Evolutionary conservation across 805 yeast species (phyloP).

Genomic region (Candida sakaeoensis): DNA sequence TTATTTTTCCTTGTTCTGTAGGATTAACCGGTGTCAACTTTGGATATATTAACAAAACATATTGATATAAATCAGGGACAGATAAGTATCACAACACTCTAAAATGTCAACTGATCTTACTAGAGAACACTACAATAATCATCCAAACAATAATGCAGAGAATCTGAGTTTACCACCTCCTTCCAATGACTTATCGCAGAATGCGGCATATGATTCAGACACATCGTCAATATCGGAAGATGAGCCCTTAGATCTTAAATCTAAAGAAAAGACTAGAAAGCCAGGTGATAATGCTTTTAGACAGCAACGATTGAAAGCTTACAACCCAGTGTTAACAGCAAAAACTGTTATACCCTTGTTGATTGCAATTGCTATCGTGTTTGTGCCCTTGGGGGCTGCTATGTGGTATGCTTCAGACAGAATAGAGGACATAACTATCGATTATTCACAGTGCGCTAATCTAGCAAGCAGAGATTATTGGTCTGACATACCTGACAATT

Average conservation of each 20-base stretch:
- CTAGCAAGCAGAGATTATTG: conserved; percentile 31
- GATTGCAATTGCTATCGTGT: conserved; percentile 34
- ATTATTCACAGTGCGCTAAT: conserved; percentile 39
- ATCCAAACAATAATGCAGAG: conserved; percentile 6
- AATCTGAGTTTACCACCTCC: conserved; percentile 1
- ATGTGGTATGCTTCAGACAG: conserved; percentile 43
- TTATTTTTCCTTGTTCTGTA: neutral
- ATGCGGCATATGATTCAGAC: conserved; percentile 32
- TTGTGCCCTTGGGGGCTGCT: conserved; percentile 44
- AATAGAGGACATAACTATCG: conserved; percentile 38
- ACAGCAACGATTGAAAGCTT: conserved; percentile 52
- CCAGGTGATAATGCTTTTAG: conserved; percentile 62
- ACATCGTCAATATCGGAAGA: conserved; percentile 42
- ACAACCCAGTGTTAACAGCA: conserved; percentile 44
- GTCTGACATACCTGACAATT: conserved; percentile 35
- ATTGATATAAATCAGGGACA: neutral
- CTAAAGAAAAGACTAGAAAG: conserved; percentile 50
- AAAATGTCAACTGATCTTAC: conserved; percentile 2
- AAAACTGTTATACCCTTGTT: conserved; percentile 40
- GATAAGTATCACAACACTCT: neutral
- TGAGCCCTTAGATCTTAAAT: conserved; percentile 32
- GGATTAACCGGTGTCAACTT: conserved; percentile 1
- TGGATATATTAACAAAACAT: too few relatives aligned
- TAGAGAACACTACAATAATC: conserved; percentile 5
- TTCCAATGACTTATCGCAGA: neutral